Percentiles rank a stretch among this genome's conserved stretches.
phyloP scores from a whole-genome alignment of 2,329 filamentous ascomycete genomes.

The Aureobasidium zeae region DNA sequence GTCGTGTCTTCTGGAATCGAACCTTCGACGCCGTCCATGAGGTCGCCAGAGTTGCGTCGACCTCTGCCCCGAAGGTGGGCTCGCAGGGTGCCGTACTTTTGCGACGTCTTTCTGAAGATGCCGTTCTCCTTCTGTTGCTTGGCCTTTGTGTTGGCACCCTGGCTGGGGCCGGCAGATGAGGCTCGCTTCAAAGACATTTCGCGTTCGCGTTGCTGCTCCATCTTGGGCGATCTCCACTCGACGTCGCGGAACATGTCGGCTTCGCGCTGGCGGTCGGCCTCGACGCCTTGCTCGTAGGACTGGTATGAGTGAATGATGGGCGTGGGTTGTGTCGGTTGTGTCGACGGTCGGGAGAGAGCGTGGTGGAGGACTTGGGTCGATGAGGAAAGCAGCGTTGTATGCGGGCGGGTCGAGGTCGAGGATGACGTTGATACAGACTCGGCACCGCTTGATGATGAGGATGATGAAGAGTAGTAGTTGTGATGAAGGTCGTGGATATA shows the following conservation, averaged over 20 bases:
- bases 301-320: constrained; percentile 7
- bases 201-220: neutral
- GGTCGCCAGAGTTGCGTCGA: constrained; percentile 15
- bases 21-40: constrained; percentile 19
- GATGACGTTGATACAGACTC: constrained; percentile 7
- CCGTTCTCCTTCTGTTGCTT: constrained; percentile 18
- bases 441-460: constrained; percentile 1
- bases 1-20: constrained; percentile 15
- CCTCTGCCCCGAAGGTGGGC: constrained; percentile 3
- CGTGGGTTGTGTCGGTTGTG: constrained; percentile 13
- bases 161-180: constrained; percentile 15
- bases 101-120: constrained; percentile 18
- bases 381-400: constrained; percentile 1
- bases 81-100: constrained; percentile 16
- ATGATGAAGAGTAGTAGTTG: constrained; percentile 12
- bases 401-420: constrained; percentile 4
- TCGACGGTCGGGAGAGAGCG: constrained; percentile 9
- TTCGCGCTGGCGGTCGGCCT: constrained; percentile 1
- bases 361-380: constrained; percentile 3
- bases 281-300: constrained; percentile 1
- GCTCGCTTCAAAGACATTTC: constrained; percentile 15
- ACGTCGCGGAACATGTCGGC: constrained; percentile 10
- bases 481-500: constrained; percentile 3
- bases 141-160: constrained; percentile 15
- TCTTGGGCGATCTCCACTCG: constrained; percentile 8